Evolutionary conservation across 768 basidiomycete genomes (phyloP), one percentile per base, ranked within the genome.

Genomic region (Xerocomus potaroensis): DNA sequence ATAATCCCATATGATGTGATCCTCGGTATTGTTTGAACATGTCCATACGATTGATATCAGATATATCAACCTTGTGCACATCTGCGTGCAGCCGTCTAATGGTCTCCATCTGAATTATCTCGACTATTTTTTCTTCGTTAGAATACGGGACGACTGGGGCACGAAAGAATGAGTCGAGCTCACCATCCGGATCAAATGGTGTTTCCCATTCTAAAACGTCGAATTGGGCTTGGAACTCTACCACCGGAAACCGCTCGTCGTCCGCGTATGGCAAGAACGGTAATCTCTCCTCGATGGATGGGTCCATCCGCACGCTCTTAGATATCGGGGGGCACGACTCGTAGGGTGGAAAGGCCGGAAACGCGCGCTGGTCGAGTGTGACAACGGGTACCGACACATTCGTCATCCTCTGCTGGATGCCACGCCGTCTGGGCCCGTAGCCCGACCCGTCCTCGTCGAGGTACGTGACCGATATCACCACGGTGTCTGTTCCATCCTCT

Each of bases 101-200:
- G 7, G 72, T 64, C 59, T 80, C 76, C 5, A 75, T 55, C 41
- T 72, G 68, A 14, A 82, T 73, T 16, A 77, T 60, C 51, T 79
- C 77, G 52, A 61, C 81, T 81, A 29, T 24, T 18, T 34, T 18
- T 4, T 8, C 21, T 16, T 19, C 19, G n/a, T n/a, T n/a, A n/a
- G n/a, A n/a, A 24, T 24, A 18, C 10, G 41, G 18, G 4, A 34
- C 29, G 26, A 32, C 12, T 5, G 4, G 1, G 34, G 18, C 22
- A 36, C 16, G 14, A 34, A 26, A 45, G 10, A 27, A n/a, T 8
- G 29, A 21, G 50, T 39, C 2, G 1, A 0, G 60, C 75, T 67
- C 45, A 80, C 80, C 51, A 45, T 81, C 79, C 0, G 78, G 77
- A 59, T 80, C 55, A 38, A 71, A 66, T 34, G 72, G 65, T 0